Evolutionary conservation across 192 early-diverging fungal species (phyloP).

Genomic region (Coemansia sp.): DNA sequence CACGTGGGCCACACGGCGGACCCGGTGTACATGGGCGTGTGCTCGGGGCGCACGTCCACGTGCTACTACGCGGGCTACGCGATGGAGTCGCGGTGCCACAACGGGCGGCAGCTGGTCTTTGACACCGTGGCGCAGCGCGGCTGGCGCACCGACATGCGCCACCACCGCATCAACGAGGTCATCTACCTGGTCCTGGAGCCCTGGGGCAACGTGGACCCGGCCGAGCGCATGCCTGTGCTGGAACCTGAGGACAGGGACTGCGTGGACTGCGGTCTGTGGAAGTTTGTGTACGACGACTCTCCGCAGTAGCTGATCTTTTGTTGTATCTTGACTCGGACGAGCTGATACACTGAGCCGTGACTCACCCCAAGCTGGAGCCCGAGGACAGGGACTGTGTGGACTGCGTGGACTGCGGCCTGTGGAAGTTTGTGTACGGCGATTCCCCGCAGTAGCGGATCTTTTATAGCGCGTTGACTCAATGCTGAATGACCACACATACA

Average conservation of each 20-base stretch:
- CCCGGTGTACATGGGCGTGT: slow-evolving; percentile 87
- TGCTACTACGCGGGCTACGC: slow-evolving; percentile 76
- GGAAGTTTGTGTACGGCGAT: slow-evolving; percentile 64
- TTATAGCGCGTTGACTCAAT: background rate
- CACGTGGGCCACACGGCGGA: slow-evolving; percentile 91
- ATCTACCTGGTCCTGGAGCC: slow-evolving; percentile 62
- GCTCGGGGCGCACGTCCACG: slow-evolving; percentile 59
- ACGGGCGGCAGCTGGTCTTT: slow-evolving; percentile 66
- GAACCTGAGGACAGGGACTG: slow-evolving; percentile 56
- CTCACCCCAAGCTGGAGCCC: too few relatives aligned
- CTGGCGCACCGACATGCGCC: slow-evolving; percentile 70
- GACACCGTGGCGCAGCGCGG: slow-evolving; percentile 64
- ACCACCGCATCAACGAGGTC: slow-evolving; percentile 77
- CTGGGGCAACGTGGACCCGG: slow-evolving; percentile 41
- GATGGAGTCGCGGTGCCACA: slow-evolving; percentile 82
- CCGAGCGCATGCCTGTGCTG: slow-evolving; percentile 34
- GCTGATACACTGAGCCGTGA: background rate
- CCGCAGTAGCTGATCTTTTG: slow-evolving; percentile 21
- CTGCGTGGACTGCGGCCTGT: slow-evolving; percentile 74
- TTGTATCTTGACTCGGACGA: background rate
- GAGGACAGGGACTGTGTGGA: slow-evolving; percentile 62
- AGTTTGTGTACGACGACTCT: slow-evolving; percentile 56
- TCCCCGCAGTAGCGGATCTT: slow-evolving; percentile 31
- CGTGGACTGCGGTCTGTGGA: slow-evolving; percentile 78
- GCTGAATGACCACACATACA: too few relatives aligned